These are phyloP conservation scores for Inga leiocalycina DNA, from an alignment of 306 rosid genomes.

Conservation along the genomic window DNA sequence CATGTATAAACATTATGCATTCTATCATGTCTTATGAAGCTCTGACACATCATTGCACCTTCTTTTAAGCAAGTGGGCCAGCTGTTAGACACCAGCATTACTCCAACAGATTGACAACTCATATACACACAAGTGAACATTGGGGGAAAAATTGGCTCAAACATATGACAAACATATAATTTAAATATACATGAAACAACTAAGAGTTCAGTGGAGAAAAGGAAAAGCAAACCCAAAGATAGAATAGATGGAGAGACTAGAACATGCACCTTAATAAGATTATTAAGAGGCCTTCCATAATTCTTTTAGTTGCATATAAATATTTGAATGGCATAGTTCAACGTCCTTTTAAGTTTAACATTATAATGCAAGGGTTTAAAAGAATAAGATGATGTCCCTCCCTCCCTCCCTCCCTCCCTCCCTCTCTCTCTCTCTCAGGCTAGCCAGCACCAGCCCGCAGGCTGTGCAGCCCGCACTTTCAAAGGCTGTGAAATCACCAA, in stretches of 20 bases:
- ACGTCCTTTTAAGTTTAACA: not conserved
- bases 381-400: not conserved
- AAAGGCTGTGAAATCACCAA: too few relatives aligned
- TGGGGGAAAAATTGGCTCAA: not conserved
- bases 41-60: not conserved
- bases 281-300: not conserved
- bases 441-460: too few relatives aligned
- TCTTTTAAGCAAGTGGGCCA: not conserved
- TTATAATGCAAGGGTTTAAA: not conserved
- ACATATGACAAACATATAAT: not conserved
- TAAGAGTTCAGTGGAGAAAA: not conserved
- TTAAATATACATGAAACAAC: not conserved
- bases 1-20: not conserved
- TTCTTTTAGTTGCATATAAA: not conserved
- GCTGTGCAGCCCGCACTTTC: too few relatives aligned
- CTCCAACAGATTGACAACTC: not conserved
- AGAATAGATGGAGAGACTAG: not conserved
- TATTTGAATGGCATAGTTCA: not conserved
- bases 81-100: not conserved
- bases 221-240: not conserved
- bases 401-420: not conserved
- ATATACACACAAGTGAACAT: not conserved
- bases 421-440: too few relatives aligned
- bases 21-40: not conserved
- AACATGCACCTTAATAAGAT: not conserved